A percentile compares a stretch with the other conserved stretches of the same genome.
phyloP scores from a whole-genome alignment of 164 flowering plant species.

The Aristolochia contorta region DNA sequence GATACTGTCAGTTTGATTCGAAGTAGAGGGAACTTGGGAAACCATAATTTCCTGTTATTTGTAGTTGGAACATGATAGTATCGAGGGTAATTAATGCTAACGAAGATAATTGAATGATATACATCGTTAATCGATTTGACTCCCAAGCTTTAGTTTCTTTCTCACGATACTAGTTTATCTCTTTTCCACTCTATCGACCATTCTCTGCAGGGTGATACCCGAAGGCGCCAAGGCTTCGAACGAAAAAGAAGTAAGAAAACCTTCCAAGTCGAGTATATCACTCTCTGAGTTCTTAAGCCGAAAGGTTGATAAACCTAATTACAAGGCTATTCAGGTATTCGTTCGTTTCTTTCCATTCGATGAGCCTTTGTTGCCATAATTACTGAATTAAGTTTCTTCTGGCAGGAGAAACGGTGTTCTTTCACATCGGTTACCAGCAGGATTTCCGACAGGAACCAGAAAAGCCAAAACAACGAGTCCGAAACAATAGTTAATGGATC shows the following conservation, averaged over 20 bases:
- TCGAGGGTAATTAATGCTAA: too few relatives aligned
- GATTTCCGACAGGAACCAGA: neutral
- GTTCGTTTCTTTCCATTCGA: neutral
- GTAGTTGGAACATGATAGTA: too few relatives aligned
- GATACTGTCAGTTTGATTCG: too few relatives aligned
- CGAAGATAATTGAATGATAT: too few relatives aligned
- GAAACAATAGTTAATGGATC: neutral
- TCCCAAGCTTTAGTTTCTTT: too few relatives aligned
- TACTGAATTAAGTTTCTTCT: too few relatives aligned
- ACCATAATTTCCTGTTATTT: too few relatives aligned
- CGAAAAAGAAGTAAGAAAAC: neutral
- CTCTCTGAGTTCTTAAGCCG: constrained; percentile 1
- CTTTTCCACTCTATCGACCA: too few relatives aligned
- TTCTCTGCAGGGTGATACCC: too few relatives aligned
- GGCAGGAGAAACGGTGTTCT: neutral
- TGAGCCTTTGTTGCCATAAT: neutral
- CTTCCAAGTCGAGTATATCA: neutral
- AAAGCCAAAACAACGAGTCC: neutral
- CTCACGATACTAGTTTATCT: too few relatives aligned
- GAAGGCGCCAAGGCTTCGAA: neutral
- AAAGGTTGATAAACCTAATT: neutral
- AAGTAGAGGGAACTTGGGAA: too few relatives aligned
- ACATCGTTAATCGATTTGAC: neutral
- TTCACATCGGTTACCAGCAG: neutral
- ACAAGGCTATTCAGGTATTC: neutral